These are phyloP conservation scores for Crassisporium funariophilum DNA, from an alignment of 768 basidiomycete genomes.

Conservation along the genomic window DNA sequence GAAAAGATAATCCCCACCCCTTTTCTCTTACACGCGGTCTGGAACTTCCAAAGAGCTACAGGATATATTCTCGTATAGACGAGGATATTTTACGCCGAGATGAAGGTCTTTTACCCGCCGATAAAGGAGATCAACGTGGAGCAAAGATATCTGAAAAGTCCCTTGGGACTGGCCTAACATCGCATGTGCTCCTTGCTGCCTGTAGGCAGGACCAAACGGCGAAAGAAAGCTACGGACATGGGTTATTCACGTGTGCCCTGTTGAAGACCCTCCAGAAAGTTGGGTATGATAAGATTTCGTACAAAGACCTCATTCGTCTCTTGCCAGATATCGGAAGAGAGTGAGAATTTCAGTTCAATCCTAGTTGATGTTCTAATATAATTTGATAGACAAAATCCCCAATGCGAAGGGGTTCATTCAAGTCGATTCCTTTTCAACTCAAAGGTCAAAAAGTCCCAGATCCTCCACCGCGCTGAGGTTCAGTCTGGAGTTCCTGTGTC, in stretches of 20 bases:
- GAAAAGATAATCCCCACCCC: not conserved
- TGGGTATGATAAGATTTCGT: slow-evolving; percentile 1
- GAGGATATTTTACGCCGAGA: not conserved
- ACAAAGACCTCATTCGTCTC: not conserved
- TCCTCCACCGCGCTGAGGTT: not conserved
- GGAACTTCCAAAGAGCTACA: too few relatives aligned
- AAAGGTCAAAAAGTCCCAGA: not conserved
- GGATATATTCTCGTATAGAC: not conserved
- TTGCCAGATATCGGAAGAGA: slow-evolving; percentile 3
- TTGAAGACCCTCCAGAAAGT: not conserved
- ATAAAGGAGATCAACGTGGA: not conserved
- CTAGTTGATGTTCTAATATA: not conserved
- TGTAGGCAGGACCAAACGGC: slow-evolving; percentile 10
- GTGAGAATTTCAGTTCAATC: not conserved
- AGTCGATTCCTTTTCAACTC: slow-evolving; percentile 13
- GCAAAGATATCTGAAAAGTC: not conserved
- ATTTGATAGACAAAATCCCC: slow-evolving; percentile 15
- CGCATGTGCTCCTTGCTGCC: slow-evolving; percentile 12
- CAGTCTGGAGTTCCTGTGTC: not conserved
- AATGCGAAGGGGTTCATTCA: slow-evolving; percentile 17
- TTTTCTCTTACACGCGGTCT: slow-evolving; percentile 3
- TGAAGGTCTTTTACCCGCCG: not conserved
- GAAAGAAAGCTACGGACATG: slow-evolving; percentile 6
- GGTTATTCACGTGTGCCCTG: slow-evolving; percentile 10
- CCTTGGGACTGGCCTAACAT: not conserved